Evolutionary conservation across 2,329 filamentous ascomycete species (phyloP), one percentile per base, ranked within the genome.

Genomic region (Fusarium sp.): DNA sequence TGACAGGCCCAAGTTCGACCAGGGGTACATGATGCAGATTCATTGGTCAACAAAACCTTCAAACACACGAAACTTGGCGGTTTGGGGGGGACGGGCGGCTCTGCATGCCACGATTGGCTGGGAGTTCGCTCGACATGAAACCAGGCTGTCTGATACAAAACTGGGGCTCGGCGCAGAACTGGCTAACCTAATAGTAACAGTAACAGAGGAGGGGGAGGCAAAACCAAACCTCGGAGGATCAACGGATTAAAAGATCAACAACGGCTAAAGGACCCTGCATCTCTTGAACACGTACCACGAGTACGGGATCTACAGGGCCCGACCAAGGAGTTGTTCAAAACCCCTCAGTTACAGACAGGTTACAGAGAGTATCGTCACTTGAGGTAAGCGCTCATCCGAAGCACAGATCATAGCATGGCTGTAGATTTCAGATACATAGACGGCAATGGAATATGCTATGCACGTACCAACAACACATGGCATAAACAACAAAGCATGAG

Each of bases 111-210:
- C 65, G 43, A 71, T 71, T 71, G 60, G 64, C 46, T 62, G 42
- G 6, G 21, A 19, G 33, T 39, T 36, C 24, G 22, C 39, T 51
- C 26, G 44, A 69, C 42, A 39, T 71, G 68, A 71, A 71, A 71
- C 68, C 54, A 46, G 47, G 40, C 66, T 60, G 61, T 68, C 52
- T 69, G 61, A 62, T 57, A 49, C 62, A 68, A 67, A 67, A 68
- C 61, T 59, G 62, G 53, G 62, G 62, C 52, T 39, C 10, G 13
- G 10, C 10, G 4, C 26, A 28, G 26, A 28, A 28, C 26, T 28
- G 26, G 26, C 26, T 28, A 28, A 28, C 19, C 19, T 19, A 19
- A 19, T 19, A 19, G 19, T 19, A 19, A 19, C 19, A 19, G 19
- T 19, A 19, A 31, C 28, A 31, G 10, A 31, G 10, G 28, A 31